Evolutionary conservation across 2,329 filamentous ascomycete species (phyloP).

Genomic region (Neofusicoccum sp.): DNA sequence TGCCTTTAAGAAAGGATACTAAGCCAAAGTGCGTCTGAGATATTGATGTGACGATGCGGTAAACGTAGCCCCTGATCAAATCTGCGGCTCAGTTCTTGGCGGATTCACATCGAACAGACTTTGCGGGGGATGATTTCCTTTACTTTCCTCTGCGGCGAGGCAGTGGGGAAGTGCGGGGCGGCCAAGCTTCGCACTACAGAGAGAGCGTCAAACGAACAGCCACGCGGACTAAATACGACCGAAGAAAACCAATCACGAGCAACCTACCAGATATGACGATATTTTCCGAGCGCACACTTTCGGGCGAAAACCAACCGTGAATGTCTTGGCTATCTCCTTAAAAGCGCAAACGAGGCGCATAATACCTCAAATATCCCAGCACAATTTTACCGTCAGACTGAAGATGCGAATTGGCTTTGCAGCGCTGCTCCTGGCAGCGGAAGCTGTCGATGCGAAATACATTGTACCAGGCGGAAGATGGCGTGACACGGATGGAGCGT

Average conservation of each 20-base stretch:
- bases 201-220: neutral
- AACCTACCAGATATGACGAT: neutral
- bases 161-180: neutral
- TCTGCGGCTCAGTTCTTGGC: too few species aligned
- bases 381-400: neutral
- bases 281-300: neutral
- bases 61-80: too few species aligned
- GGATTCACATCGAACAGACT: too few species aligned
- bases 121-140: too few species aligned
- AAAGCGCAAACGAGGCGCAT: too few species aligned
- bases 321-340: constrained; percentile 4
- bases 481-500: constrained; percentile 59
- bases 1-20: too few species aligned
- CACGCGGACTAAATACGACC: constrained; percentile 6
- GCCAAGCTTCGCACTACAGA: neutral
- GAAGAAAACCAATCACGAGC: neutral
- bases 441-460: constrained; percentile 45
- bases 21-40: too few species aligned
- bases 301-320: constrained; percentile 1
- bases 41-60: too few species aligned
- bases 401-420: neutral
- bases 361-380: too few species aligned
- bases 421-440: neutral
- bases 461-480: constrained; percentile 63
- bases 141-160: neutral